These are phyloP conservation scores for Marasmius tenuissimus DNA, from an alignment of 1,284 basidiomycete genomes.

Conservation along the genomic window DNA sequence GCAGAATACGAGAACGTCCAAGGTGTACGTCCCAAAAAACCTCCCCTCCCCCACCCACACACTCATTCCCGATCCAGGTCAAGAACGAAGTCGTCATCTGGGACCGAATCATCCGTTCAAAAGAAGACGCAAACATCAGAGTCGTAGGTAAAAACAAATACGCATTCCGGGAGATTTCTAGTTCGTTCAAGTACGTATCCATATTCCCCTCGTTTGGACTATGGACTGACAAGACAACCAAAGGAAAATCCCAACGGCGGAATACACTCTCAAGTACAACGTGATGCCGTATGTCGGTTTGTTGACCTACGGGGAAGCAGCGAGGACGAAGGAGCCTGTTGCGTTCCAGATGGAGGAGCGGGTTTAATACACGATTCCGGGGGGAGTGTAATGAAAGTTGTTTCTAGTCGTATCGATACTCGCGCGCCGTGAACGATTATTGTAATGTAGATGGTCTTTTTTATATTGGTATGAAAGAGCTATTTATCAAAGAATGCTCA, in stretches of 20 bases:
- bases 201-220: neutral
- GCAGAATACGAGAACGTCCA: constrained; percentile 75
- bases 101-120: constrained; percentile 84
- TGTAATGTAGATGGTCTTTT: too few species aligned
- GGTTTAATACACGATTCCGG: neutral
- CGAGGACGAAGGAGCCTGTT: constrained; percentile 54
- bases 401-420: too few species aligned
- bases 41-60: constrained; percentile 5
- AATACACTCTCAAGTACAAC: constrained; percentile 85
- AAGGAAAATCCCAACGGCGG: constrained; percentile 64
- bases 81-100: constrained; percentile 86
- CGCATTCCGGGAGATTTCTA: constrained; percentile 71
- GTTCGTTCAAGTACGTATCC: constrained; percentile 74
- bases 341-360: constrained; percentile 33
- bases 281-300: constrained; percentile 87
- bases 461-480: too few species aligned
- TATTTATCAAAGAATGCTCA: too few species aligned
- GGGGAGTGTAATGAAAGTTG: neutral
- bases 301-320: constrained; percentile 76
- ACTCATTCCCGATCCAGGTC: constrained; percentile 44
- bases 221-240: constrained; percentile 5
- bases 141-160: constrained; percentile 81
- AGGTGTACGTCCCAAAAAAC: constrained; percentile 50
- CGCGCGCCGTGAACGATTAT: too few species aligned
- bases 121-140: constrained; percentile 72